Evolutionary conservation across 2,329 filamentous ascomycete species (phyloP).

Genomic region (Exophiala sp.): DNA sequence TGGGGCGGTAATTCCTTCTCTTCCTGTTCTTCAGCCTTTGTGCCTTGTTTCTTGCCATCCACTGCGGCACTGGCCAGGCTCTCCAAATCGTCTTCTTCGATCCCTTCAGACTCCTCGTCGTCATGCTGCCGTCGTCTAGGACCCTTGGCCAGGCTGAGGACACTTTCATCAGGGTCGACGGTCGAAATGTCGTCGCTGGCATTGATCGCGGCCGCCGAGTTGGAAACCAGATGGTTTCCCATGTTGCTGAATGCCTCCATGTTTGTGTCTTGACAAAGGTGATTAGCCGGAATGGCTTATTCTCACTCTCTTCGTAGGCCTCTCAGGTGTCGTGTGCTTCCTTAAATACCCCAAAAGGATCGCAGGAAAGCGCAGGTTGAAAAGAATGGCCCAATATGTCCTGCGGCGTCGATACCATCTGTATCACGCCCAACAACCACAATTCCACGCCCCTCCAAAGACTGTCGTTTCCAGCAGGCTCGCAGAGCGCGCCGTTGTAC

Average conservation of each 20-base stretch:
- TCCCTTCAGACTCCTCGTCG: slow-evolving; percentile 79
- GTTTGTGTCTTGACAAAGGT: slow-evolving; percentile 13
- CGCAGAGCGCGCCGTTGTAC: slow-evolving; percentile 1
- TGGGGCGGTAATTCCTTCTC: slow-evolving; percentile 88
- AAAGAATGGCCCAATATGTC: slow-evolving; percentile 9
- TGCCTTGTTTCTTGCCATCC: slow-evolving; percentile 51
- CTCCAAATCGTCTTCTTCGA: slow-evolving; percentile 73
- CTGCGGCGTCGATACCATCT: slow-evolving; percentile 9
- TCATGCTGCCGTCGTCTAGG: slow-evolving; percentile 65
- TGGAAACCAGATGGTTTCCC: slow-evolving; percentile 78
- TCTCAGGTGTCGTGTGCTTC: not conserved
- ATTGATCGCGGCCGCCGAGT: slow-evolving; percentile 80
- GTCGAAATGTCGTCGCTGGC: slow-evolving; percentile 72
- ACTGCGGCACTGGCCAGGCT: slow-evolving; percentile 74
- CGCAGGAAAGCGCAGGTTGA: slow-evolving; percentile 4
- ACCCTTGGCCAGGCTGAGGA: slow-evolving; percentile 61
- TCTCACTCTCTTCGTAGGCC: not conserved
- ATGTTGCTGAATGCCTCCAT: slow-evolving; percentile 90
- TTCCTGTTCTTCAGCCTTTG: slow-evolving; percentile 55
- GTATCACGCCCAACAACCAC: slow-evolving; percentile 14
- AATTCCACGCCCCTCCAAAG: slow-evolving; percentile 19
- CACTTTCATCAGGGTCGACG: slow-evolving; percentile 70
- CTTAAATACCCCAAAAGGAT: not conserved
- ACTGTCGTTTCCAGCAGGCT: slow-evolving; percentile 12
- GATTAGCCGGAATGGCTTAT: not conserved